Evolutionary conservation across 805 yeast genomes (phyloP), one percentile per base, ranked within the genome.

Genomic region (Vanderwaltozyma yarrowii): DNA sequence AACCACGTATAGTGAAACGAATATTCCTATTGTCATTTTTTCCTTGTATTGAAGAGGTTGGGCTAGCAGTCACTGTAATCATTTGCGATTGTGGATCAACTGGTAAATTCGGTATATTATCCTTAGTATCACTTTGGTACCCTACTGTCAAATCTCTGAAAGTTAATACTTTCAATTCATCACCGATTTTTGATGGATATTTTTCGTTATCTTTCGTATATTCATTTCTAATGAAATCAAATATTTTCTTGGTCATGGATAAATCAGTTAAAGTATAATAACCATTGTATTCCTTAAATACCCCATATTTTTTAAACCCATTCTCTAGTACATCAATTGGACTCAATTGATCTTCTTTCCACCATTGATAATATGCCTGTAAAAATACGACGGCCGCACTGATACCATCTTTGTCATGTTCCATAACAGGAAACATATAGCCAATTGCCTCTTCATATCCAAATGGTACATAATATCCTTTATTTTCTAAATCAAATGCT

Each of bases 401-500:
- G 12, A 92, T 72, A 0, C 98, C 98, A 55, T 89, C 98, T 60
- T 89, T 89, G 57, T 89, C 98, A 58, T 83, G 86, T 30, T 46
- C 58, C 31, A 83, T 81, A 14, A 75, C 70, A 16, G 74, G 62
- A 51, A 87, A 85, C 96, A 89, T 85, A 63, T 76, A 89, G 2
- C 98, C 98, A 46, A 89, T 81, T 2, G 97, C 97, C 56, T 89
- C 98, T 60, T 89, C 98, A 56, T 72, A 89, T 0, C 84, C 96
- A 64, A 89, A 87, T 0, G 95, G 94, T 1, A 88, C 95, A 4
- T 37, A 45, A 50, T 53, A 75, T 0, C 94, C 95, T 32, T 71
- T 56, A 0, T 53, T 44, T 45, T 81, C 86, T 35, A 84, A 64
- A 7, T 78, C 82, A 26, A 80, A 74, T 2, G 95, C 92, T 45